These are phyloP conservation scores for Discostella pseudostelligera DNA, from an alignment of 108 stramenopile genomes.

Conservation along the genomic window DNA sequence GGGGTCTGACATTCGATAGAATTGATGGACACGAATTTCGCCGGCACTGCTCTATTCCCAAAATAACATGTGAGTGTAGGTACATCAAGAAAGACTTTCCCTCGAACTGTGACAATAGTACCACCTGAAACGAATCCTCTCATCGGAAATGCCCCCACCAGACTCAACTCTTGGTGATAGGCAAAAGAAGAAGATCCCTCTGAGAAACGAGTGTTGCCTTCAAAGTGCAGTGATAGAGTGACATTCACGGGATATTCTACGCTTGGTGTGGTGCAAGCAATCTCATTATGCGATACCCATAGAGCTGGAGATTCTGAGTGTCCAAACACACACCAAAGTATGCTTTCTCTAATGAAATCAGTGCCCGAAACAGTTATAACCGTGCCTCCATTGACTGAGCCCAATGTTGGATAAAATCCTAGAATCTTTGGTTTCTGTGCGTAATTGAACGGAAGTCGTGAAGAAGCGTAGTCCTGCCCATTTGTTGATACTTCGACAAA, in stretches of 20 bases:
- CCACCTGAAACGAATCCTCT: slow-evolving; percentile 44
- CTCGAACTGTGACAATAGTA: slow-evolving; percentile 34
- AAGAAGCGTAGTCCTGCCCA: slow-evolving; percentile 32
- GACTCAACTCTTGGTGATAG: slow-evolving; percentile 32
- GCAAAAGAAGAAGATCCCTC: slow-evolving; percentile 11
- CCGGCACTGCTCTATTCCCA: slow-evolving; percentile 19
- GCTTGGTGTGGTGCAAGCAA: slow-evolving; percentile 30
- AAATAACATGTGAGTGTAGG: slow-evolving; percentile 39
- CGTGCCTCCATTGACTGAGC: slow-evolving; percentile 40
- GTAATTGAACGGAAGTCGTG: slow-evolving; percentile 23
- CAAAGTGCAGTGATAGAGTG: slow-evolving; percentile 27
- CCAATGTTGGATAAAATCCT: slow-evolving; percentile 28
- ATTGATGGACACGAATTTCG: slow-evolving; percentile 27
- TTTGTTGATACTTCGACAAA: slow-evolving; percentile 46
- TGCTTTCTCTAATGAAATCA: slow-evolving; percentile 35
- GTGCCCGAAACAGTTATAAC: slow-evolving; percentile 26
- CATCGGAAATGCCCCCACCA: slow-evolving; percentile 27
- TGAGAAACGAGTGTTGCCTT: slow-evolving; percentile 8
- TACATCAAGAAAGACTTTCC: slow-evolving; percentile 41
- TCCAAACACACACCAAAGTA: slow-evolving; percentile 47
- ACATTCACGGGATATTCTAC: slow-evolving; percentile 16
- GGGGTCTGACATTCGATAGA: slow-evolving; percentile 40
- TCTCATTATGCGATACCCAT: slow-evolving; percentile 23
- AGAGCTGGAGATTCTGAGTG: slow-evolving; percentile 20
- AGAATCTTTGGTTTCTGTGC: slow-evolving; percentile 23